phyloP scores from a whole-genome alignment of 768 basidiomycete genomes.

The Royoungia palumana region DNA sequence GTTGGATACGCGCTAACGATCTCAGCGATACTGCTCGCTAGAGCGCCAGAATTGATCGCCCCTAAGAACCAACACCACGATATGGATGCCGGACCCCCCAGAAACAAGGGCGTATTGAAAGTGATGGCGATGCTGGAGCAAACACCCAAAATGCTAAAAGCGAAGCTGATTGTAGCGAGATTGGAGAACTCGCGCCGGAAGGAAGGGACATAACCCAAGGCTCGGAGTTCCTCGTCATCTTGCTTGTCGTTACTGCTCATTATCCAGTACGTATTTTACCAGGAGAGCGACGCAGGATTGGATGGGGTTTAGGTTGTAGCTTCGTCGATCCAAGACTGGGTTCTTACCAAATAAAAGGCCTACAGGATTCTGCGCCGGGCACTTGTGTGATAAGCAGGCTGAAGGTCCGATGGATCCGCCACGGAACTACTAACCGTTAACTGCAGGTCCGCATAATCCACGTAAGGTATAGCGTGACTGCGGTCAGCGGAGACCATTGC shows the following conservation, averaged over 20 bases:
- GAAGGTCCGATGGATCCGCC: too few species aligned
- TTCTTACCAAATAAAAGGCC: too few species aligned
- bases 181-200: conserved; percentile 46
- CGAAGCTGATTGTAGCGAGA: conserved; percentile 34
- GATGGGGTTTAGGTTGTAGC: too few species aligned
- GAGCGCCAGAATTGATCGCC: conserved; percentile 21
- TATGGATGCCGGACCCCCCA: conserved; percentile 36
- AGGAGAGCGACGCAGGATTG: conserved; percentile 4
- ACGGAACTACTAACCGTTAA: too few species aligned
- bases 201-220: conserved; percentile 30
- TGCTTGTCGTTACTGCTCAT: background rate
- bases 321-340: background rate
- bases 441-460: too few species aligned
- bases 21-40: conserved; percentile 31
- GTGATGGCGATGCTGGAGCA: conserved; percentile 38
- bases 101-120: conserved; percentile 36
- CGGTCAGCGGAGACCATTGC: too few species aligned
- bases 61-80: conserved; percentile 38
- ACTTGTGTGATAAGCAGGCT: too few species aligned
- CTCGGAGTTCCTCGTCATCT: conserved; percentile 25
- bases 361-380: too few species aligned
- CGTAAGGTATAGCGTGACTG: too few species aligned
- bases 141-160: conserved; percentile 35
- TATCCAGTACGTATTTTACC: background rate
- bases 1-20: conserved; percentile 33